Evolutionary conservation across 176 grass and related monocot species (phyloP), one percentile per base, ranked within the genome.

Genomic region (Microstegium vimineum): DNA sequence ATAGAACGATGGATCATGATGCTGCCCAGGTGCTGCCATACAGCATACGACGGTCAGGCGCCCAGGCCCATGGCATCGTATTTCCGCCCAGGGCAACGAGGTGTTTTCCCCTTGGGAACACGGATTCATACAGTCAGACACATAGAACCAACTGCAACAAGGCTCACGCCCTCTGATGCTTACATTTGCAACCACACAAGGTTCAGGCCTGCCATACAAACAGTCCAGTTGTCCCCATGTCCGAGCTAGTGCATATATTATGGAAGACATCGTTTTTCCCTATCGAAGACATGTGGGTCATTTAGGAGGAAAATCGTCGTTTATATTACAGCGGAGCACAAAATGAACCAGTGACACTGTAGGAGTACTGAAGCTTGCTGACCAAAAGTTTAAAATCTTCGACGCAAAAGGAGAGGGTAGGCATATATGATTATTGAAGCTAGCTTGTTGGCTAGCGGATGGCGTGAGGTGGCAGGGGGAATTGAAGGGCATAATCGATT

Each of bases 21-120:
- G 75, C 7, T 83, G 66, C 42, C 64, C 46, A 64, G 79, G 69
- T 26, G 52, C 78, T 69, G 71, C 62, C 37, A 87, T 66, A 47
- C 49, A 34, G 51, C 72, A 41, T 27, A 62, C 40, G 54, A 73
- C 71, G 54, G 31, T 28, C 37, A 46, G 71, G 71, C 35, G 62
- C 60, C 83, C 52, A 60, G 38, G 37, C 23, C 41, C 30, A 47
- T 47, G 22, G 34, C 34, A 22, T 42, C 10, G 22, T 41, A 49
- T 49, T 47, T 49, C 47, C 17, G 5, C 47, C 5, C 57, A 20
- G 3, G 6, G 20, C 69, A 62, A 47, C 30, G 20, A 22, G 62
- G 5, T 31, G 73, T 9, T 65, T 32, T 71, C 41, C 47, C 66
- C 30, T n/a, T n/a, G n/a, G n/a, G 42, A 56, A 83, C 56, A 59